Base-by-base conservation (phyloP, 192 early-diverging fungal genomes). In the Funneliformis geosporum region DNA sequence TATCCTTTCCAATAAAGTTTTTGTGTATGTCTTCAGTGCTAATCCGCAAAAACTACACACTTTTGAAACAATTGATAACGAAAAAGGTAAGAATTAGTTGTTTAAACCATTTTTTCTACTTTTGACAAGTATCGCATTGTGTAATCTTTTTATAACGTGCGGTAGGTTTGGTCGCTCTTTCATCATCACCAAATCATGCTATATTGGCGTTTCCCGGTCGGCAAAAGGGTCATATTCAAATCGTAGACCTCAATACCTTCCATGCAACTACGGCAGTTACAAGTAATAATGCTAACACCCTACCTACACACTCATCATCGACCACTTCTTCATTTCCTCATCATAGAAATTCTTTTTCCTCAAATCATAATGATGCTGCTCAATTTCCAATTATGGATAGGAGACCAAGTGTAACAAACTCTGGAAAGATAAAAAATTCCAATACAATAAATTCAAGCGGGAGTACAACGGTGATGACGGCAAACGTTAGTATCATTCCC, bases 161-260 rank as follows among this genome's bases (percentile, higher is more conserved):
- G 43, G 55, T 78, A 85, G 92, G 92, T 62, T 81, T 93, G 5
- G 85, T 94, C 71, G 92, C 93, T 25, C 82, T 93, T 21, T 93
- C 92, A 25, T 86, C 91, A 40, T 89, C 87, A 59, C 84, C 84
- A 61, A 85, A 90, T 47, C 88, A 89, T 75, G 92, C 93, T 9
- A 92, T 93, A 27, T 81, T 98, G 55, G 93, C 93, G n/a, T 93
- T 96, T 82, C 93, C 94, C 8, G 96, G 93, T 12, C 86, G 91
- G 9, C 90, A 92, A 76, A 89, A 89, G 78, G 96, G 96, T 21
- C 95, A 97, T 68, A 89, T 97, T 66, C 94, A 96, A 79, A 91
- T 95, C 47, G 91, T 95, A 27, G 93, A 95, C 73, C 87, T 96
- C 46, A 89, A 91, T 81, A 88, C 87, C 42, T 82, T 85, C 47